These are phyloP conservation scores for Lentinula novae-zelandiae DNA, from an alignment of 1,284 basidiomycete genomes.

Conservation along the genomic window DNA sequence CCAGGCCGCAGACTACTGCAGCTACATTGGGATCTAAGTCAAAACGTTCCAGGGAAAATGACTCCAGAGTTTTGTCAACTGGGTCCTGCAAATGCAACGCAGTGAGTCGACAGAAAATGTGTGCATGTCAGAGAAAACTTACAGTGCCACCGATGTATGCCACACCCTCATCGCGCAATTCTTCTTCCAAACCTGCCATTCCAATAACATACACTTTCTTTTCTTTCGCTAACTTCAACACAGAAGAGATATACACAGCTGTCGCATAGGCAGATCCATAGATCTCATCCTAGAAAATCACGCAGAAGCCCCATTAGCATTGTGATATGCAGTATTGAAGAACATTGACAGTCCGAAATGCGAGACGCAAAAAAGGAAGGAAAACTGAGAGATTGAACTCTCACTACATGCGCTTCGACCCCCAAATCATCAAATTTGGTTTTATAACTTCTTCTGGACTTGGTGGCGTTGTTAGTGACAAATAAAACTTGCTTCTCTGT, in stretches of 20 bases:
- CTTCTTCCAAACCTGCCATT: conserved; percentile 90
- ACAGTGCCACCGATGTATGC: conserved; percentile 85
- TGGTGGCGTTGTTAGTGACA: conserved; percentile 98
- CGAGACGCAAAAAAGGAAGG: neutral
- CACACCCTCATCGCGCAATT: conserved; percentile 83
- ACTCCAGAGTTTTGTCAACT: conserved; percentile 72
- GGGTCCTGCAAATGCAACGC: conserved; percentile 57
- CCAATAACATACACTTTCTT: conserved; percentile 98
- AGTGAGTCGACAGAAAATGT: neutral
- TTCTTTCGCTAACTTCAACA: conserved; percentile 84
- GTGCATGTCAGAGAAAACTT: conserved; percentile 21
- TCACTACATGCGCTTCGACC: conserved; percentile 79
- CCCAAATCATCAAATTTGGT: conserved; percentile 89
- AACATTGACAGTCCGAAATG: neutral
- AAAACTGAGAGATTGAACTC: conserved; percentile 19
- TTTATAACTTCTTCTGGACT: conserved; percentile 86
- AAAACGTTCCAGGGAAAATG: conserved; percentile 57
- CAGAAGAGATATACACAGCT: conserved; percentile 89
- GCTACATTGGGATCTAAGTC: conserved; percentile 77
- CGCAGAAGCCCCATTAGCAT: neutral
- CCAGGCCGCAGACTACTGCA: conserved; percentile 90
- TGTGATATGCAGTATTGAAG: conserved; percentile 14
- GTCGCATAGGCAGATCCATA: conserved; percentile 95
- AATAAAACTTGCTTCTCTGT: conserved; percentile 85
- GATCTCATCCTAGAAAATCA: conserved; percentile 74